These are phyloP conservation scores for Penicillium olsonii DNA, from an alignment of 2,329 filamentous ascomycete genomes.

Conservation along the genomic window DNA sequence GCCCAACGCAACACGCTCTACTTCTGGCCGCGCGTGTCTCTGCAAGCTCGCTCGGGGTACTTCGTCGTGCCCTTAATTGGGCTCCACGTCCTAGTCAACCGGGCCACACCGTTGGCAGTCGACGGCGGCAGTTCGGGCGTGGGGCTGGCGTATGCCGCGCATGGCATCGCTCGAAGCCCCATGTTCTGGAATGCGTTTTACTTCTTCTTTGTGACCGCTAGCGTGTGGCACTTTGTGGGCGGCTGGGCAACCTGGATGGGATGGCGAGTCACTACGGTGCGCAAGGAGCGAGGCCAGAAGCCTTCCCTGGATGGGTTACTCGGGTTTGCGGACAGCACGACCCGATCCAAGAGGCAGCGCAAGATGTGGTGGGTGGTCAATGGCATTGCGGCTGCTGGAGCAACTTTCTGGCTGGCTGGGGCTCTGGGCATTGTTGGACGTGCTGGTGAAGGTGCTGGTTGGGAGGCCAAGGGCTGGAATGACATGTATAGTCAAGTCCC, in stretches of 20 bases:
- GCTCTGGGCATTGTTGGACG: conserved; percentile 75
- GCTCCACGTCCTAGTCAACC: conserved; percentile 74
- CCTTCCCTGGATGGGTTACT: conserved; percentile 36
- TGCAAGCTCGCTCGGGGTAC: conserved; percentile 74
- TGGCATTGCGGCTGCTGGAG: conserved; percentile 58
- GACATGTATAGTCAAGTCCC: conserved; percentile 66
- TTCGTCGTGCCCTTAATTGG: conserved; percentile 64
- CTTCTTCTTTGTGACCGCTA: conserved; percentile 64
- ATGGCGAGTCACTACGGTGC: conserved; percentile 44
- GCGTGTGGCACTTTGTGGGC: conserved; percentile 78
- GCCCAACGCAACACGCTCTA: conserved; percentile 47
- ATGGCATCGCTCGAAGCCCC: conserved; percentile 77
- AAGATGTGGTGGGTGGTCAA: conserved; percentile 73
- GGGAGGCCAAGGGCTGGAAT: conserved; percentile 80
- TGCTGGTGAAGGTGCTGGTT: conserved; percentile 70
- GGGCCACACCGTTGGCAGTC: conserved; percentile 70
- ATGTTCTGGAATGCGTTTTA: conserved; percentile 70
- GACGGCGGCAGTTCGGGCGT: conserved; percentile 87
- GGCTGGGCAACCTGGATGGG: conserved; percentile 82
- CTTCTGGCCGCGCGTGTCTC: conserved; percentile 71
- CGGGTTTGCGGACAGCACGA: conserved; percentile 51
- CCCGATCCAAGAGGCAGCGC: conserved; percentile 56
- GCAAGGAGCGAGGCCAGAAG: conserved; percentile 30
- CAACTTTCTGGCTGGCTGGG: conserved; percentile 77
- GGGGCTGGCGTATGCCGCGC: conserved; percentile 77